These are phyloP conservation scores for Boletus pseudo-olivaceus DNA, from an alignment of 768 basidiomycete species.

Conservation along the genomic window DNA sequence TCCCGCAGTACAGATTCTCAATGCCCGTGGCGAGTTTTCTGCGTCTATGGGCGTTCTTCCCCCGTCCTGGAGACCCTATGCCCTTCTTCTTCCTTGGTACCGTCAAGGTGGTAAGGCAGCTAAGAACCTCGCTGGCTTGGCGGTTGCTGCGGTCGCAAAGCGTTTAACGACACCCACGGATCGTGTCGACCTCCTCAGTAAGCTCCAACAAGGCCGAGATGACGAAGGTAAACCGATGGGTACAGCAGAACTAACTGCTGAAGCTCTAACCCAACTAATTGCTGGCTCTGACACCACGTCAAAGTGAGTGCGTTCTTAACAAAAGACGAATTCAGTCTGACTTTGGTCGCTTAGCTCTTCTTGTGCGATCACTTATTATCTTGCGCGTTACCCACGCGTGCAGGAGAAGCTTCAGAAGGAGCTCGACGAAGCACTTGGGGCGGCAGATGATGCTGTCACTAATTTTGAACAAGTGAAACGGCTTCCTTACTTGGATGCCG, in stretches of 20 bases:
- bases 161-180: conserved; percentile 68
- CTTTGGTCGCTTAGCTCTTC: conserved; percentile 56
- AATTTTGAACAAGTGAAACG: conserved; percentile 68
- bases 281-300: conserved; percentile 93
- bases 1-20: conserved; percentile 82
- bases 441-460: conserved; percentile 58
- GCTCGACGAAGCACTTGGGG: conserved; percentile 55
- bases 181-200: conserved; percentile 76
- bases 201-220: conserved; percentile 76
- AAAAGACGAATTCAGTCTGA: background rate
- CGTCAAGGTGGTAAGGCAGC: conserved; percentile 62
- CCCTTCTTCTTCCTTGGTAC: conserved; percentile 73
- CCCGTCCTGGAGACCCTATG: conserved; percentile 63
- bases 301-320: conserved; percentile 50
- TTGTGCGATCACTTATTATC: conserved; percentile 83
- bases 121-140: conserved; percentile 71
- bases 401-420: conserved; percentile 76
- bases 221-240: conserved; percentile 77
- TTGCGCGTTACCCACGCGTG: conserved; percentile 61
- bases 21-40: conserved; percentile 83
- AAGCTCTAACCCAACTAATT: conserved; percentile 81
- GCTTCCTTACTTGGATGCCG: conserved; percentile 78
- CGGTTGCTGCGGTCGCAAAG: conserved; percentile 75
- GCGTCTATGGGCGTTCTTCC: conserved; percentile 81
- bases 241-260: conserved; percentile 80